Percentiles rank a stretch among this genome's conserved stretches.
These are phyloP conservation scores for Beta corolliflora DNA, from an alignment of 179 eudicot species.

Conservation along the genomic window DNA sequence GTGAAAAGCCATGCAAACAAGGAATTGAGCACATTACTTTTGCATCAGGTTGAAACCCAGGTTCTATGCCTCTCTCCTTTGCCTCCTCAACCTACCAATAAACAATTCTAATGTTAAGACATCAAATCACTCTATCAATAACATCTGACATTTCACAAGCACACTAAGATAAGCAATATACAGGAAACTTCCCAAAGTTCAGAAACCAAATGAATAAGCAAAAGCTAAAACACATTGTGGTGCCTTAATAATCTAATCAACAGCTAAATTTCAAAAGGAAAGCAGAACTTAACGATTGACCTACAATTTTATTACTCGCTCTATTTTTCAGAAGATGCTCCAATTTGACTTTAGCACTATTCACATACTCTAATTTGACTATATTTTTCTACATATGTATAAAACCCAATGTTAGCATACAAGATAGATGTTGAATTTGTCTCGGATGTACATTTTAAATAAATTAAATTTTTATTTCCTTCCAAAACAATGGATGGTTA, in stretches of 20 bases:
- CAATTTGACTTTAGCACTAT: too few species aligned
- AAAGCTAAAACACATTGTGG: too few species aligned
- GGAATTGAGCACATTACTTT: constrained; percentile 51
- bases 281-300: not conserved
- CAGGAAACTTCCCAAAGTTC: not conserved
- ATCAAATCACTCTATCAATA: not conserved
- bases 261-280: not conserved
- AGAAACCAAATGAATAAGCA: not conserved
- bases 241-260: not conserved
- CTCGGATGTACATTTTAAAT: too few species aligned
- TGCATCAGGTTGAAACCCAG: constrained; percentile 76
- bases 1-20: not conserved
- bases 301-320: not conserved
- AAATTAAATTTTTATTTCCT: too few species aligned
- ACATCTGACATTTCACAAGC: not conserved
- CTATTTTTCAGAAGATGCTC: too few species aligned
- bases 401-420: too few species aligned
- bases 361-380: too few species aligned
- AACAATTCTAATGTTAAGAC: constrained; percentile 2
- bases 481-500: too few species aligned
- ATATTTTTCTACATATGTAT: too few species aligned
- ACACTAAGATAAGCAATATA: not conserved
- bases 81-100: constrained; percentile 78
- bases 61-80: constrained; percentile 72
- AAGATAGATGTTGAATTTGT: too few species aligned